Percentiles rank a stretch among this genome's conserved stretches.
These are phyloP conservation scores for Effrenium voratum DNA, from an alignment of 73 alveolate genomes.

Conservation along the genomic window DNA sequence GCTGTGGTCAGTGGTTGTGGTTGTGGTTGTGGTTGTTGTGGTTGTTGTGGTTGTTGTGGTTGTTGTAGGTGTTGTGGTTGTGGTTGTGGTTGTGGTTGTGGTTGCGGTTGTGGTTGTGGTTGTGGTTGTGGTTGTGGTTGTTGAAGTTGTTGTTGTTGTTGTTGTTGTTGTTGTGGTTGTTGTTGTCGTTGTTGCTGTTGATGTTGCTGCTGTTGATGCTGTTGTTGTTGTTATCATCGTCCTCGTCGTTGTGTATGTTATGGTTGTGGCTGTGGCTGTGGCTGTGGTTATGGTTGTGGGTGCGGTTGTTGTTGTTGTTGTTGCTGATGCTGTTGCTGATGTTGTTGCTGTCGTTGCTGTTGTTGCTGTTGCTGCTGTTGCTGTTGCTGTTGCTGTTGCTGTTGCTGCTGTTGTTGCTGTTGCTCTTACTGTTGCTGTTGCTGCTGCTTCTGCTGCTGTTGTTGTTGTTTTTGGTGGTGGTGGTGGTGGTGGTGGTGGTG, in stretches of 20 bases:
- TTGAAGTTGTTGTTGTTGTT: neutral
- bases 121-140: neutral
- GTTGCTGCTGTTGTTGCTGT: neutral
- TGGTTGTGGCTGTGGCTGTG: neutral
- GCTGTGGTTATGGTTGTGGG: neutral
- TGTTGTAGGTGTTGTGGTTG: neutral
- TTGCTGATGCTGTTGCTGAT: neutral
- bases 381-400: neutral
- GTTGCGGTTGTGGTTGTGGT: neutral
- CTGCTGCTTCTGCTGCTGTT: neutral
- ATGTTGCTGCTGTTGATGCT: neutral
- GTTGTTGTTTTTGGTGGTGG: too few species aligned
- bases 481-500: too few species aligned
- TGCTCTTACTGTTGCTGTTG: neutral
- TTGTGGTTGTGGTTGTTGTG: neutral
- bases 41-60: neutral
- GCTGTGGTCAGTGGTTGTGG: neutral
- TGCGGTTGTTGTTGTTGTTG: neutral
- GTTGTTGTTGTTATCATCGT: neutral
- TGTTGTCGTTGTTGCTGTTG: neutral
- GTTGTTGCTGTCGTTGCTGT: neutral
- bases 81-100: neutral
- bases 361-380: neutral
- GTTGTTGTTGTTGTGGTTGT: neutral
- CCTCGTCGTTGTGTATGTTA: neutral